Evolutionary conservation across 2,329 filamentous ascomycete genomes (phyloP), one percentile per base, ranked within the genome.

Genomic region (Chaetoscypha palmicola): DNA sequence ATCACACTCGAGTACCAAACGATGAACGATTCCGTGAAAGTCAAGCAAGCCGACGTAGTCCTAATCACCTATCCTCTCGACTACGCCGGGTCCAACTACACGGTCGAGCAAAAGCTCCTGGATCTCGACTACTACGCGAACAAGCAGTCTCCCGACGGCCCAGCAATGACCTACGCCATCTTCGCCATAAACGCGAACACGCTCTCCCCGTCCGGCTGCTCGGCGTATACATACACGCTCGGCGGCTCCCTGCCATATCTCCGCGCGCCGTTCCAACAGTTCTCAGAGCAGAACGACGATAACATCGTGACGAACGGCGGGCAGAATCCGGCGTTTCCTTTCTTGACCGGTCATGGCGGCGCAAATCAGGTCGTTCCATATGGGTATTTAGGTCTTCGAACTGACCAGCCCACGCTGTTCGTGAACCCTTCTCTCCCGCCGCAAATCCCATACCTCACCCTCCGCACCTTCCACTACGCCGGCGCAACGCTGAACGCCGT

Each of bases 21-120:
- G 0, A 84, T 85, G 79, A 83, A 83, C 54, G 77, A 79, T 14
- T 77, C 71, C 14, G 74, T 81, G 9, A 66, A 67, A 0, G 79
- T 86, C 38, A 86, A 86, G 58, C 82, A 86, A 59, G 82, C 81
- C 1, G 81, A 86, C 61, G 74, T 86, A 11, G 77, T 85, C 20
- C 64, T 86, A 24, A 70, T 80, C 34, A 81, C 79, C 4, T 83
- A 79, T 55, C 75, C 83, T 2, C 60, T 85, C 2, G 72, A 75
- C 43, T 84, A 76, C 50, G 22, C 17, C 22, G 70, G 72, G 3
- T 68, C 75, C 38, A 73, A 76, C 33, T 62, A 73, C 60, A 16
- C 69, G 74, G 52, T 71, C 71, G 11, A 60, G 76, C 36, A 69
- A 66, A 60, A 61, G 33, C 38, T 60, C 11, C 43, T 56, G 22